Conservation (phyloP, 1,139 yeast genomes). For the Chernovozyma aurita region DNA sequence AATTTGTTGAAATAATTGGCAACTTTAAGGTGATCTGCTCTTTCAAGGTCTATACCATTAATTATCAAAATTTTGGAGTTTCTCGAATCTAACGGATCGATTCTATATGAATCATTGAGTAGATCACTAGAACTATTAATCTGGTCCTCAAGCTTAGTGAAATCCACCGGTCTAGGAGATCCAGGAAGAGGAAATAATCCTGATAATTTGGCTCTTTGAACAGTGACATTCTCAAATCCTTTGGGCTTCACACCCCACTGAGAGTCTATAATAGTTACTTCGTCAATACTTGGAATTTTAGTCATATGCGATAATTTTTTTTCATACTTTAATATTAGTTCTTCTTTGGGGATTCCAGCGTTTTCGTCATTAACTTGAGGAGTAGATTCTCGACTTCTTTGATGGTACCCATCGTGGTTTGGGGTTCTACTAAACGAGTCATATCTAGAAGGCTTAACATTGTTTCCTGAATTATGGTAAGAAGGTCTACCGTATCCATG, state of each 20-base stretch:
- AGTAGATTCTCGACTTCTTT: neutral
- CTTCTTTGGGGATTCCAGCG: conserved; percentile 14
- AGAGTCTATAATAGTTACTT: conserved; percentile 41
- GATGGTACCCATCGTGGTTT: neutral
- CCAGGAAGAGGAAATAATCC: conserved; percentile 83
- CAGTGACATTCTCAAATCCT: conserved; percentile 73
- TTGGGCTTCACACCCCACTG: conserved; percentile 74
- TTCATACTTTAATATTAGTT: conserved; percentile 17
- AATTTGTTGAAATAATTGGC: conserved; percentile 40
- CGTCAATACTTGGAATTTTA: conserved; percentile 21
- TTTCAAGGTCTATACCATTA: conserved; percentile 39
- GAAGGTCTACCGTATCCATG: neutral
- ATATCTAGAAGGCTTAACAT: neutral
- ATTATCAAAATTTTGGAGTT: conserved; percentile 48
- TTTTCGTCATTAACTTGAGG: neutral
- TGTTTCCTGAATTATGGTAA: neutral
- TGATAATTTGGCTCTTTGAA: conserved; percentile 75
- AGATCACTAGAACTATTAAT: conserved; percentile 39
- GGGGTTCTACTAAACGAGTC: neutral
- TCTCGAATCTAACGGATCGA: conserved; percentile 51
- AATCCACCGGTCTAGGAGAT: conserved; percentile 53
- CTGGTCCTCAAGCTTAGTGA: conserved; percentile 45
- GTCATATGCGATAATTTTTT: conserved; percentile 18
- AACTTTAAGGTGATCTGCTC: conserved; percentile 36
- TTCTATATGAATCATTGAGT: conserved; percentile 35